A percentile compares a stretch with the other conserved stretches of the same genome.
Evolutionary conservation across 352 stramenopile species (phyloP).

Genomic region (Globisporangium takayamanum): DNA sequence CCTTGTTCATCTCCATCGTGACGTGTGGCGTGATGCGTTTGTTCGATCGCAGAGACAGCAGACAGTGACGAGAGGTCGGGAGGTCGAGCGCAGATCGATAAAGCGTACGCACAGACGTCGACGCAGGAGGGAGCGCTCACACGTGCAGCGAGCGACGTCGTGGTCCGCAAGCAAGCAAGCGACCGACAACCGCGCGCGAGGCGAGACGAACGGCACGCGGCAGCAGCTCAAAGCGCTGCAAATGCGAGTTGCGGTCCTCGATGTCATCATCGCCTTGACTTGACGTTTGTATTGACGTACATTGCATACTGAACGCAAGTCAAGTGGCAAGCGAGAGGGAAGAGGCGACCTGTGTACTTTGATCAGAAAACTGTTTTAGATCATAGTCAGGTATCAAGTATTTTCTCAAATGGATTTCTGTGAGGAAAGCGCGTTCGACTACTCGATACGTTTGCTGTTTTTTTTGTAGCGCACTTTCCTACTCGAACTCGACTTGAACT

Average conservation of each 20-base stretch:
- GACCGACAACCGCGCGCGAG: not conserved
- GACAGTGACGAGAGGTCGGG: not conserved
- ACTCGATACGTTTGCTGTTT: not conserved
- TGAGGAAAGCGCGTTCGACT: not conserved
- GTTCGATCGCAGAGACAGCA: not conserved
- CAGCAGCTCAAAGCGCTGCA: not conserved
- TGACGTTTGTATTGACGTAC: not conserved
- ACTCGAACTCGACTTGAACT: not conserved
- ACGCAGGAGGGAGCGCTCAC: no score
- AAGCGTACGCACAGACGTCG: not conserved
- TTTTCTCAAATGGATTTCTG: not conserved
- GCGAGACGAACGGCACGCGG: not conserved
- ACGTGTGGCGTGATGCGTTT: constrained; percentile 22
- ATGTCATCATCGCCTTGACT: not conserved
- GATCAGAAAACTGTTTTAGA: not conserved
- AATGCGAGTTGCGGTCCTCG: not conserved
- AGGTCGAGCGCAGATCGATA: not conserved
- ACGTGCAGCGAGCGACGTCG: no score
- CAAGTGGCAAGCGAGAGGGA: not conserved
- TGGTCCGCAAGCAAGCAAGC: not conserved
- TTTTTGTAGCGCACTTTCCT: not conserved
- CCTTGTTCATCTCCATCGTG: constrained; percentile 89
- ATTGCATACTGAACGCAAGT: not conserved
- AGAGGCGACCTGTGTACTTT: not conserved
- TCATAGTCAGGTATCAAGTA: not conserved